Conservation (phyloP, 345 rosid genomes). For the Hibiscus mutabilis region DNA sequence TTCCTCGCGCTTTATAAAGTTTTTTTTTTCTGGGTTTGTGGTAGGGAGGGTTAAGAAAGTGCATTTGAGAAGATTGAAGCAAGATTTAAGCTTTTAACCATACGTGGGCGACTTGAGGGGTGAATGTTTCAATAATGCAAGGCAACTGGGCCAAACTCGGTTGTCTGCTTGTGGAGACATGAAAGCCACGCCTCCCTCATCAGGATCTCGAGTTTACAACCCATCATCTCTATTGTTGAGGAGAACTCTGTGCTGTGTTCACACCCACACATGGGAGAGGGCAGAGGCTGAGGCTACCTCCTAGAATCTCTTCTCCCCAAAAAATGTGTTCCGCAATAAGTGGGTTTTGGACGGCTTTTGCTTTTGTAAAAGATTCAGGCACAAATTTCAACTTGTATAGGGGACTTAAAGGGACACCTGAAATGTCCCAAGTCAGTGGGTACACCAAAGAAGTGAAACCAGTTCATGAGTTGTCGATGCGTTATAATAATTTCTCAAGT, state of each 20-base stretch:
- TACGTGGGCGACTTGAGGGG: background rate
- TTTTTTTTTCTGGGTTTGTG: too few species aligned
- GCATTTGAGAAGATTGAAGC: constrained; percentile 6
- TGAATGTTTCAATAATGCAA: constrained; percentile 37
- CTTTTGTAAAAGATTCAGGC: constrained; percentile 18
- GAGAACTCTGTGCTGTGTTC: too few species aligned
- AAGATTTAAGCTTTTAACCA: too few species aligned
- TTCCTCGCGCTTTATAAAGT: background rate
- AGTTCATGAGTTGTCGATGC: too few species aligned
- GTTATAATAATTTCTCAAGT: too few species aligned
- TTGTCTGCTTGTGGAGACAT: constrained; percentile 52
- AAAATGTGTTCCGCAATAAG: constrained; percentile 2
- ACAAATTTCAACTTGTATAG: constrained; percentile 9
- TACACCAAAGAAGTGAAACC: too few species aligned
- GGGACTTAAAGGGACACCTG: constrained; percentile 12
- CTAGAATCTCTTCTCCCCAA: constrained; percentile 7
- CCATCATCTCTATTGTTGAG: too few species aligned
- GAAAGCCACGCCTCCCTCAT: constrained; percentile 19
- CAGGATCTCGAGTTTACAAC: constrained; percentile 21
- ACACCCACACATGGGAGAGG: too few species aligned
- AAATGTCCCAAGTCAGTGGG: too few species aligned
- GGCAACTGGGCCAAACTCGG: constrained; percentile 27
- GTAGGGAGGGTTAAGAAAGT: constrained; percentile 16
- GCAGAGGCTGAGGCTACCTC: too few species aligned
- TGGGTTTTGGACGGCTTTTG: constrained; percentile 1